phyloP scores from a whole-genome alignment of 2,329 filamentous ascomycete genomes.

The Paraphoma sp. region DNA sequence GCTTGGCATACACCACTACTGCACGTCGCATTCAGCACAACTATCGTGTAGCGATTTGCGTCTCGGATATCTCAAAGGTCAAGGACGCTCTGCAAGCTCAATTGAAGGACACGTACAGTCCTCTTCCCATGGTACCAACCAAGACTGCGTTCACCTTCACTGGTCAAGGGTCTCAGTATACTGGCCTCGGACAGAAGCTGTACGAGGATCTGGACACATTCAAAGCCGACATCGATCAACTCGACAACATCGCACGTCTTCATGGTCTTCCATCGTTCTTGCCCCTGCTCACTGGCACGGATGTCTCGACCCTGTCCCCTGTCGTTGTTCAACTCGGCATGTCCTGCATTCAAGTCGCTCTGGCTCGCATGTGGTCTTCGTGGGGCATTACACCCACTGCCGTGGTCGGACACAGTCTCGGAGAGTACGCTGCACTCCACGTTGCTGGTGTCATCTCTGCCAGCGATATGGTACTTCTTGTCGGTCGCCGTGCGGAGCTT shows the following conservation, averaged over 20 bases:
- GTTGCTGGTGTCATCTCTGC: constrained; percentile 74
- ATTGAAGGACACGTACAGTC: constrained; percentile 58
- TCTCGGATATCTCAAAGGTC: constrained; percentile 56
- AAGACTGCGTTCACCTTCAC: constrained; percentile 61
- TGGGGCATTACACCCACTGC: constrained; percentile 62
- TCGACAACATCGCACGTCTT: constrained; percentile 55
- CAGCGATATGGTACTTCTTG: constrained; percentile 74
- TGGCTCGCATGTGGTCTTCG: constrained; percentile 60
- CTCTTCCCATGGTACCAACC: constrained; percentile 60
- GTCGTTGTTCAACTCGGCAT: constrained; percentile 61
- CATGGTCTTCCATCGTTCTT: constrained; percentile 58
- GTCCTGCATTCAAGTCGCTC: constrained; percentile 60
- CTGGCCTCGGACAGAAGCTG: constrained; percentile 57
- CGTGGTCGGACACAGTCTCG: constrained; percentile 67
- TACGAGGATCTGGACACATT: constrained; percentile 57
- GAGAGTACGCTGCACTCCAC: constrained; percentile 76
- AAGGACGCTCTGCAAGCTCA: constrained; percentile 55
- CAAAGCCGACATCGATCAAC: constrained; percentile 58
- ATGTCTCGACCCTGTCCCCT: constrained; percentile 58
- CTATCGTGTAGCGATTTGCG: constrained; percentile 57
- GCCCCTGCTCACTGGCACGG: constrained; percentile 56
- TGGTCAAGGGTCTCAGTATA: constrained; percentile 61
- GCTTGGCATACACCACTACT: constrained; percentile 60
- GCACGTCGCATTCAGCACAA: constrained; percentile 62
- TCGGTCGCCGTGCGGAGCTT: constrained; percentile 71